Base-by-base conservation (phyloP, 305 asterid species). In the Salvia sclarea region DNA sequence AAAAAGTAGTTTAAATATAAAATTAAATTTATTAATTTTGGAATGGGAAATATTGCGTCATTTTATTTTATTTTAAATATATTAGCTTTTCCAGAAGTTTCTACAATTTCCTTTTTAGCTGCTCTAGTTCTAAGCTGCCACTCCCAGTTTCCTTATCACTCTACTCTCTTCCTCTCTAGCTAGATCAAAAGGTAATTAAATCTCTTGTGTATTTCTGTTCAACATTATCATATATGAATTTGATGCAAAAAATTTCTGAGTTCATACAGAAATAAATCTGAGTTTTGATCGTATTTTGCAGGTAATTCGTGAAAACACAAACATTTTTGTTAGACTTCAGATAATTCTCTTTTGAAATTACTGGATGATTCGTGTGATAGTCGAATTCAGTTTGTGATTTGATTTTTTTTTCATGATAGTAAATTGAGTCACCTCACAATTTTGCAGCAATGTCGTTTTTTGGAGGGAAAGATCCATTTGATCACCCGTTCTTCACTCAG, bases 401-500 rank as follows among this genome's bases (percentile, higher is more conserved):
- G 9, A 22, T 37, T 5, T 25, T 25, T 14, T 9, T 3, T 56
- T 25, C 20, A 40, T n/a, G n/a, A n/a, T n/a, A n/a, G 3, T 56
- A 6, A 8, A 11, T 6, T 14, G 12, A 22, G 14, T 22, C 4
- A 11, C 58, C 3, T 59, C 48, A 40, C 48, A 73, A 66, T 72
- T 30, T 61, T 56, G 61, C 44, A 9, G 20, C 35, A 57, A 88
- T 91, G 97, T 76, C 79, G 25, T 77, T 83, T 61, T 89, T 85
- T 82, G 95, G 97, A 48, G 95, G 97, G 56, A 87, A 82, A 18
- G 77, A 74, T 76, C 95, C 86, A 18, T 82, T 85, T 70, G 87
- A 82, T 55, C 77, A 85, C 58, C 87, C 87, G 0, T 85, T 85
- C 49, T 82, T 82, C 48, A 80, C 80, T 58, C 84, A 70, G 25